A percentile compares a stretch with the other conserved stretches of the same genome.
phyloP scores from a whole-genome alignment of 768 basidiomycete species.

The Naematelia aurantialba region DNA sequence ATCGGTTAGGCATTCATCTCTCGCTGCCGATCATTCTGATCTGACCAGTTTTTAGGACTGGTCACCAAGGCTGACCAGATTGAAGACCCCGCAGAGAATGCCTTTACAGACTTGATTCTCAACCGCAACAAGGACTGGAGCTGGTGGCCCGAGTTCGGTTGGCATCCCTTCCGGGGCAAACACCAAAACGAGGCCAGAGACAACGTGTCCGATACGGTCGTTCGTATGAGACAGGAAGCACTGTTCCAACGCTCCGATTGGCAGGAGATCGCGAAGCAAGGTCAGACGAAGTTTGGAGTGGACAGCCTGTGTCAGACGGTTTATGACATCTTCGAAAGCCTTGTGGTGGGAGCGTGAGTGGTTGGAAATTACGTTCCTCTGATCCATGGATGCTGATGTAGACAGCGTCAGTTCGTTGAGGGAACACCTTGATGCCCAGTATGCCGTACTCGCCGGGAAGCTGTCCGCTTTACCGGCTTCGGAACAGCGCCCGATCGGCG shows the following conservation, averaged over 20 bases:
- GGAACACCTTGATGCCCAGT: background rate
- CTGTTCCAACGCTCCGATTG: slow-evolving; percentile 15
- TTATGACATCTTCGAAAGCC: background rate
- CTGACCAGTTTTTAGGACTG: slow-evolving; percentile 6
- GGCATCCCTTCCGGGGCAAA: slow-evolving; percentile 13
- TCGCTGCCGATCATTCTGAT: background rate
- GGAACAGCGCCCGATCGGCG: background rate
- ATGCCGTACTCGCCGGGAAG: background rate
- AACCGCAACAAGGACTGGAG: background rate
- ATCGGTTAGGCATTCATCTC: background rate
- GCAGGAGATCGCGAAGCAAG: slow-evolving; percentile 5
- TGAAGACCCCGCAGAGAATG: background rate
- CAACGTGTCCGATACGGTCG: background rate
- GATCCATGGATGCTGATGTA: background rate
- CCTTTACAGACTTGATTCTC: slow-evolving; percentile 7
- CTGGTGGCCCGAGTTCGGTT: slow-evolving; percentile 11
- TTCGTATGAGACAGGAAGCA: background rate
- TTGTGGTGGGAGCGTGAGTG: slow-evolving; percentile 15
- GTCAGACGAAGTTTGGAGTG: slow-evolving; percentile 9
- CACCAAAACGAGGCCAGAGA: slow-evolving; percentile 2
- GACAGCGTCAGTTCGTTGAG: background rate
- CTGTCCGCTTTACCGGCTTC: background rate
- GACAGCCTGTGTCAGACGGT: background rate
- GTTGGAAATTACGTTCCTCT: background rate
- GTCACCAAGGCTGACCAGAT: slow-evolving; percentile 26